These are phyloP conservation scores for Magnusiomyces fungicola DNA, from an alignment of 1,139 yeast species.

Conservation along the genomic window DNA sequence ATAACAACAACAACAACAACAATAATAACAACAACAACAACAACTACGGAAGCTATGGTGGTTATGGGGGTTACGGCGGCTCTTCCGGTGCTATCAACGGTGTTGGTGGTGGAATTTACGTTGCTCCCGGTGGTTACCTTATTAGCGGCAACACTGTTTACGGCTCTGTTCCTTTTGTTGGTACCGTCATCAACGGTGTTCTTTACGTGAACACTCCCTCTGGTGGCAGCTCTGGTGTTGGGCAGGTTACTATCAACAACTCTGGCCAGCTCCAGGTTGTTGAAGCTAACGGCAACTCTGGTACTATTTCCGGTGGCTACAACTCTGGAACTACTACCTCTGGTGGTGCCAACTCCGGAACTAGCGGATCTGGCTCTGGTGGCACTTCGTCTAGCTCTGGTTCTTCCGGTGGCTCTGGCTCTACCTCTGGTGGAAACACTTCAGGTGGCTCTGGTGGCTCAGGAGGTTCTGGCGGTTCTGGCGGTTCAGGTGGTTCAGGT, in stretches of 20 bases:
- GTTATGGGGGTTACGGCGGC: background rate
- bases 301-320: background rate
- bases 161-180: constrained; percentile 3
- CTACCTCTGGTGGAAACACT: background rate
- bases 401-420: background rate
- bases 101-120: background rate
- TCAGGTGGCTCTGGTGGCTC: background rate
- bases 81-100: background rate
- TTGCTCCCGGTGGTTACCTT: constrained; percentile 5
- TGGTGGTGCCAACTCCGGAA: background rate
- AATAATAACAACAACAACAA: background rate
- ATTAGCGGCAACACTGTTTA: background rate
- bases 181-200: constrained; percentile 2
- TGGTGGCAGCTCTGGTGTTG: background rate
- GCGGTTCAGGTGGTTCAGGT: background rate
- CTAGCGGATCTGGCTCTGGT: background rate
- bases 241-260: constrained; percentile 1
- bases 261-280: constrained; percentile 3
- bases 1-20: constrained; percentile 1
- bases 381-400: background rate
- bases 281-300: background rate
- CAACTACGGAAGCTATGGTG: background rate
- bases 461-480: background rate
- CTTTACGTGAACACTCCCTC: background rate
- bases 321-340: background rate